Evolutionary conservation across 225 moss, liverwort and hornwort genomes (phyloP).

Genomic region (Pseudisothecium myosuroides): DNA sequence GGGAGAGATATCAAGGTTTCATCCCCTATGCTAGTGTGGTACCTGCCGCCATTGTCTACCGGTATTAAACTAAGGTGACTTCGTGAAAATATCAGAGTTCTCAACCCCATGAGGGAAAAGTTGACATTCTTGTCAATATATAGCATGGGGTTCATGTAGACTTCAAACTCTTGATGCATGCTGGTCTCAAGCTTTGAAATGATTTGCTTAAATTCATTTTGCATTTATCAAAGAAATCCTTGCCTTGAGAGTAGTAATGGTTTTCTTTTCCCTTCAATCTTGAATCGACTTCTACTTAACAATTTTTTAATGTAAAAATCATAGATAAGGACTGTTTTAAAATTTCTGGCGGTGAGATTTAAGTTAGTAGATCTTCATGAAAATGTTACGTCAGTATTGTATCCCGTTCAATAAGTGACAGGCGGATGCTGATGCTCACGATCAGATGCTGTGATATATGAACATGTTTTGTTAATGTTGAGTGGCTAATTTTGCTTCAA

Average conservation of each 20-base stretch:
- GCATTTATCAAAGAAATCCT: not conserved
- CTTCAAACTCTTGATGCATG: not conserved
- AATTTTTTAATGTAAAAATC: no score
- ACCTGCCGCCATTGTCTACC: not conserved
- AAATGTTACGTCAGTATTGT: not conserved
- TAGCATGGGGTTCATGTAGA: not conserved
- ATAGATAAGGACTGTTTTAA: no score
- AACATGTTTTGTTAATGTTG: not conserved
- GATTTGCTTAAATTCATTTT: not conserved
- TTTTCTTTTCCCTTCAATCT: no score
- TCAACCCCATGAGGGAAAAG: not conserved
- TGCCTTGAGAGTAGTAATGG: not conserved
- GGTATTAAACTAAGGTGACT: not conserved
- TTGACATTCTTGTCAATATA: not conserved
- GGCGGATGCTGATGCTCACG: not conserved
- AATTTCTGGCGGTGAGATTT: not conserved
- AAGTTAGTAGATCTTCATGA: not conserved
- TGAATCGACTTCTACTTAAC: no score
- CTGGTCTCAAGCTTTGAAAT: not conserved
- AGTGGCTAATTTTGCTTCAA: not conserved
- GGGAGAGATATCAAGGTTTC: not conserved
- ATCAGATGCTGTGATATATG: not conserved
- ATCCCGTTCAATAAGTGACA: not conserved
- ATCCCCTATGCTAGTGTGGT: not conserved
- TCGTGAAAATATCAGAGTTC: not conserved